phyloP scores from a whole-genome alignment of 1,284 basidiomycete genomes.

The Mycena sp. region DNA sequence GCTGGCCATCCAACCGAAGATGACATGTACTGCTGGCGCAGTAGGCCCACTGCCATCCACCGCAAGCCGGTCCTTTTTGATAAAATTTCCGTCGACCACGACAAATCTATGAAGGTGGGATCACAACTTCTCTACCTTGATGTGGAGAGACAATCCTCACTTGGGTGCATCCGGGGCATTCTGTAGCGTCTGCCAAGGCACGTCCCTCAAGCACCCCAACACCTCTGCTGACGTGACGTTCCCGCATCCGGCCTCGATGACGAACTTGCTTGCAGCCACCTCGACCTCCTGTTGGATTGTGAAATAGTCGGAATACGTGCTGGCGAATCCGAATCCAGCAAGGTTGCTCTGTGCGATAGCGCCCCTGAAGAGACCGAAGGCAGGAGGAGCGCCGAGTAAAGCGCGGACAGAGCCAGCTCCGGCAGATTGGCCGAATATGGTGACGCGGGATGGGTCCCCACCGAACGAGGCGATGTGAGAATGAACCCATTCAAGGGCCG shows the following conservation, averaged over 20 bases:
- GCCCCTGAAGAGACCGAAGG: constrained; percentile 55
- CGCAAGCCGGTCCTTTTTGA: constrained; percentile 50
- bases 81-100: constrained; percentile 56
- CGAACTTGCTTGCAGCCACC: constrained; percentile 27
- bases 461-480: constrained; percentile 30
- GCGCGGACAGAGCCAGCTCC: constrained; percentile 53
- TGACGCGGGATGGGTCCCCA: constrained; percentile 43
- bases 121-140: no score
- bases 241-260: constrained; percentile 37
- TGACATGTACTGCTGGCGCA: constrained; percentile 51
- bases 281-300: constrained; percentile 38
- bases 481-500: constrained; percentile 33
- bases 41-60: constrained; percentile 49
- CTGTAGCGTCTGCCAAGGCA: constrained; percentile 32
- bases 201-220: constrained; percentile 36
- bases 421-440: constrained; percentile 49
- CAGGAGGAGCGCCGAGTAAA: constrained; percentile 51
- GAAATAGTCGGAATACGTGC: constrained; percentile 40
- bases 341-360: constrained; percentile 60
- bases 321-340: constrained; percentile 54
- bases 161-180: constrained; percentile 35
- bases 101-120: constrained; percentile 42
- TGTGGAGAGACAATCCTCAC: constrained; percentile 15
- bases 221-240: constrained; percentile 29
- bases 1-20: constrained; percentile 57